phyloP scores from a whole-genome alignment of 2,329 filamentous ascomycete species.

The Dendryphion nanum region DNA sequence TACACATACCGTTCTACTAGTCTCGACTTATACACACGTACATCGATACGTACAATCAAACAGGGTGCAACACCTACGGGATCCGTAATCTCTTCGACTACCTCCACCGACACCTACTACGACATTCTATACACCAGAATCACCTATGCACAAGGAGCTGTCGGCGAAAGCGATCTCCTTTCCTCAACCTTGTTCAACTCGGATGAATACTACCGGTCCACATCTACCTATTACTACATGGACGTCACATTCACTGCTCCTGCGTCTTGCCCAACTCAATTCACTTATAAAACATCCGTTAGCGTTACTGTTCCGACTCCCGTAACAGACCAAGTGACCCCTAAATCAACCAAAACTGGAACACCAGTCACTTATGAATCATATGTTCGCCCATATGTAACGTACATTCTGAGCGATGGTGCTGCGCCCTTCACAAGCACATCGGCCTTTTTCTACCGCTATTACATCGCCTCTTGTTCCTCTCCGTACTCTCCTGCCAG shows the following conservation, averaged over 20 bases:
- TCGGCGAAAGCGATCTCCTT: conserved; percentile 23
- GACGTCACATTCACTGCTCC: conserved; percentile 31
- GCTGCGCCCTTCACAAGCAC: conserved; percentile 24
- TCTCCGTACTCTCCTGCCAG: conserved; percentile 8
- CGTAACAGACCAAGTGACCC: conserved; percentile 22
- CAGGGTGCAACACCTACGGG: conserved; percentile 23
- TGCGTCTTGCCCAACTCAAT: conserved; percentile 20
- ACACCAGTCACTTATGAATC: conserved; percentile 8
- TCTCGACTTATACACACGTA: conserved; percentile 9
- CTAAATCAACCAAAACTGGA: conserved; percentile 17
- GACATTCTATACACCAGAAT: conserved; percentile 17
- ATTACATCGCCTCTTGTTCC: conserved; percentile 25
- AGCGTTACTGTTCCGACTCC: conserved; percentile 22
- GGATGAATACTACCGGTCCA: conserved; percentile 6
- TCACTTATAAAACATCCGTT: conserved; percentile 10
- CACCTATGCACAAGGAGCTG: conserved; percentile 21
- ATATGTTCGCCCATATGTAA: conserved; percentile 16
- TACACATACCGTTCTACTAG: conserved; percentile 13
- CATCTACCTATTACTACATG: conserved; percentile 21
- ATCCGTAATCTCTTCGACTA: conserved; percentile 16
- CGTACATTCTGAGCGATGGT: conserved; percentile 23
- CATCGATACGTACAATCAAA: conserved; percentile 17
- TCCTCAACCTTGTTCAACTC: conserved; percentile 6
- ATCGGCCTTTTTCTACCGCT: conserved; percentile 20
- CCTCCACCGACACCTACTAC: conserved; percentile 4